Evolutionary conservation across 2,329 filamentous ascomycete species (phyloP), one percentile per base, ranked within the genome.

Genomic region (Hypoxylon sp.): DNA sequence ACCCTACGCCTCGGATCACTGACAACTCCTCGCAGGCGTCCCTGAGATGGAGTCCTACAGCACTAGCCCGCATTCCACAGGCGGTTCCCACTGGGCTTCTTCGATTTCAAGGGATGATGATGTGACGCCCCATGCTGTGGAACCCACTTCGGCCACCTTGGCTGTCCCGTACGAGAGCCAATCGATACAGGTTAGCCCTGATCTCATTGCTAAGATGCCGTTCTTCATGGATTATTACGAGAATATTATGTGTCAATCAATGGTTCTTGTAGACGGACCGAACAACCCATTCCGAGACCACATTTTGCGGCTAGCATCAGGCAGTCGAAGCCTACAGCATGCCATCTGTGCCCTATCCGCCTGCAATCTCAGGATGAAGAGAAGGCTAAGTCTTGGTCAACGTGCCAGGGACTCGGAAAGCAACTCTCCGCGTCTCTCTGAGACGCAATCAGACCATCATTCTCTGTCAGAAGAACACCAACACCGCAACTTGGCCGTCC

Each of bases 211-310:
- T 65, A 92, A 94, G 77, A 91, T 97, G 83, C 91, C 92, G 72
- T 97, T 92, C 80, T 91, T 97, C 77, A 91, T 98, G 84, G 92
- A 97, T 78, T 97, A 97, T 81, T 98, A 97, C 81, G 91, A 94
- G 77, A 94, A 94, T 79, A 92, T 93, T 76, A 94, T 98, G 82
- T 96, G 94, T 73, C 93, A 93, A 4, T 93, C 94, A 66, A 92
- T 98, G 80, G 94, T 98, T 55, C 93, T 94, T 73, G 94, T 97
- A 78, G 95, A 98, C 78, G 91, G 91, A 10, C 91, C 92, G 1
- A 87, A 86, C 69, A 98, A 97, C 78, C 95, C 95, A 0, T 98
- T 95, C 78, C 87, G 94, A 68, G 90, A 91, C 74, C 92, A 97
- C 77, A 90, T 98, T 61, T 85, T 97, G 66, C 90, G 90, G 61